phyloP scores from a whole-genome alignment of 192 early-diverging fungal species.

The Linnemannia exigua region DNA sequence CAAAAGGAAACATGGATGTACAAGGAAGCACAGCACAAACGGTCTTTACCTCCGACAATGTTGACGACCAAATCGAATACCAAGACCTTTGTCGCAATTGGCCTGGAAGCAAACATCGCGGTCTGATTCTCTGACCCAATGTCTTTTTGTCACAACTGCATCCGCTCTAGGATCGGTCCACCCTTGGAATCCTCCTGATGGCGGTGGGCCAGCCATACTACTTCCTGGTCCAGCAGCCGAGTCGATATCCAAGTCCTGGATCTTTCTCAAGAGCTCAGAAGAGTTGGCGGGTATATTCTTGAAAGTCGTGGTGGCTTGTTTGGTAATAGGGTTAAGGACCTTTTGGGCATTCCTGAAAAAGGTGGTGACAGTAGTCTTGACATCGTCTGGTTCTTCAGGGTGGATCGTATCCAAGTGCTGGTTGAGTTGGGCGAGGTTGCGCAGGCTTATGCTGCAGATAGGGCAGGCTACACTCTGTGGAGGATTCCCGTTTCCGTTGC shows the following conservation, averaged over 20 bases:
- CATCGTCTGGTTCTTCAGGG: slow-evolving; percentile 64
- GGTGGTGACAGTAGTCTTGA: slow-evolving; percentile 60
- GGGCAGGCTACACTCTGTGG: slow-evolving; percentile 37
- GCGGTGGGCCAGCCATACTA: slow-evolving; percentile 33
- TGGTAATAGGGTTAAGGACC: slow-evolving; percentile 60
- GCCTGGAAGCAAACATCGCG: slow-evolving; percentile 62
- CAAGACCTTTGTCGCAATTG: slow-evolving; percentile 62
- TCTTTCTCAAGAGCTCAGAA: slow-evolving; percentile 57
- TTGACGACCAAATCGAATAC: slow-evolving; percentile 64
- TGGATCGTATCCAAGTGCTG: slow-evolving; percentile 66
- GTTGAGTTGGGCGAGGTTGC: slow-evolving; percentile 54
- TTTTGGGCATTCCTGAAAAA: slow-evolving; percentile 70
- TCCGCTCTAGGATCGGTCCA: slow-evolving; percentile 53
- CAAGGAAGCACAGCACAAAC: slow-evolving; percentile 19
- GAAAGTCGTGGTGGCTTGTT: slow-evolving; percentile 47
- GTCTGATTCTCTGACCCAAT: slow-evolving; percentile 68
- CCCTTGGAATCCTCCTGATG: slow-evolving; percentile 53
- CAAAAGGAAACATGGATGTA: neutral
- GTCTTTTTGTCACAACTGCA: slow-evolving; percentile 63
- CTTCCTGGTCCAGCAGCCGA: slow-evolving; percentile 39
- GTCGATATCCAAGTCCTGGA: slow-evolving; percentile 60
- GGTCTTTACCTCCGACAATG: slow-evolving; percentile 66
- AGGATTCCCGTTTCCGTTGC: neutral
- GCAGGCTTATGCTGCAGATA: slow-evolving; percentile 52
- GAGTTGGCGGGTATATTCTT: slow-evolving; percentile 60